Percentiles rank a stretch among this genome's conserved stretches.
Conservation (phyloP, 2,329 filamentous ascomycete genomes). For the Canariomyces notabilis region DNA sequence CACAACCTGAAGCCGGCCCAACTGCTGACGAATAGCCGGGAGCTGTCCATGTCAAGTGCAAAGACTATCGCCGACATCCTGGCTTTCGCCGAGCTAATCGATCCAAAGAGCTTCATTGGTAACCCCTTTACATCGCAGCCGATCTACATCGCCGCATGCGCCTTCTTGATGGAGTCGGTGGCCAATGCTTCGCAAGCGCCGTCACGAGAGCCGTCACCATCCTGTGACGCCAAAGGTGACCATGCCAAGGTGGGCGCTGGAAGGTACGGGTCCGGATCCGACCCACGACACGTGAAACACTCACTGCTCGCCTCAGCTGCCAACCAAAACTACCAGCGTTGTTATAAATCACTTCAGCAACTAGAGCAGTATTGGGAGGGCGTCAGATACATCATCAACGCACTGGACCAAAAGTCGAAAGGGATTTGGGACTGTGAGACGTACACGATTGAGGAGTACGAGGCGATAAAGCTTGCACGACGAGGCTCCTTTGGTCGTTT, state of each 20-base stretch:
- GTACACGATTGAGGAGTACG: slow-evolving; percentile 68
- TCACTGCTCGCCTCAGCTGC: slow-evolving; percentile 74
- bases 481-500: slow-evolving; percentile 42
- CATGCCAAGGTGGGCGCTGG: slow-evolving; percentile 16
- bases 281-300: slow-evolving; percentile 53
- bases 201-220: slow-evolving; percentile 55
- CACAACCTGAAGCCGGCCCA: slow-evolving; percentile 55
- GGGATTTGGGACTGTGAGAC: slow-evolving; percentile 75
- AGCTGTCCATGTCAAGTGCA: slow-evolving; percentile 79
- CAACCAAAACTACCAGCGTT: slow-evolving; percentile 81
- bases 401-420: slow-evolving; percentile 80
- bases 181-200: slow-evolving; percentile 63
- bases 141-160: slow-evolving; percentile 86
- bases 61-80: slow-evolving; percentile 90
- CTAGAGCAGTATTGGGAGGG: slow-evolving; percentile 84
- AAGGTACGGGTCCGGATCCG: slow-evolving; percentile 6
- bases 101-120: slow-evolving; percentile 78
- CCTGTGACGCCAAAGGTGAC: slow-evolving; percentile 28
- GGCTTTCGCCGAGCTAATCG: slow-evolving; percentile 78
- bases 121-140: slow-evolving; percentile 88
- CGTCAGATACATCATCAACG: slow-evolving; percentile 79
- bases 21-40: slow-evolving; percentile 73
- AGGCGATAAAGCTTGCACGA: slow-evolving; percentile 56
- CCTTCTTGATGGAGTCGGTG: slow-evolving; percentile 78
- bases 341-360: slow-evolving; percentile 76